These are phyloP conservation scores for Smallanthus sonchifolius DNA, from an alignment of 129 eudicot species.

Conservation along the genomic window DNA sequence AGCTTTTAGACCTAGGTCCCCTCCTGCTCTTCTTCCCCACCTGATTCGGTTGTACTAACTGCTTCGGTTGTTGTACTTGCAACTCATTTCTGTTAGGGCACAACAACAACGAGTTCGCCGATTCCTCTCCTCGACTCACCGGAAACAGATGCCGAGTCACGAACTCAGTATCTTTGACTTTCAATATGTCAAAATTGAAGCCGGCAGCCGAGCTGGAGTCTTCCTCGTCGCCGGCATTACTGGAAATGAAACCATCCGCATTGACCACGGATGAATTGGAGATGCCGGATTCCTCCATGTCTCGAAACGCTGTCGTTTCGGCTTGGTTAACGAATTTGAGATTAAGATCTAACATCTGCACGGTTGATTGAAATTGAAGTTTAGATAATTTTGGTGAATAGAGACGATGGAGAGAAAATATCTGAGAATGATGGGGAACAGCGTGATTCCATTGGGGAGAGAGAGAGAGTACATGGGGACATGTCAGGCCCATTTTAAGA, in stretches of 20 bases:
- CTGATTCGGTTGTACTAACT: conserved; percentile 19
- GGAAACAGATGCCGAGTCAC: conserved; percentile 69
- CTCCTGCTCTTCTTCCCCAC: conserved; percentile 57
- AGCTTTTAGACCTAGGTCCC: conserved; percentile 86
- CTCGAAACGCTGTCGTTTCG: conserved; percentile 13
- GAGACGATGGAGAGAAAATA: conserved; percentile 1
- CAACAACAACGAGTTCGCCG: conserved; percentile 15
- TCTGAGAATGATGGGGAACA: conserved; percentile 11
- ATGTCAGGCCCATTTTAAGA: conserved; percentile 34
- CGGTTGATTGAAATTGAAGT: neutral
- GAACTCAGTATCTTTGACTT: conserved; percentile 29
- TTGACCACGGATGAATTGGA: conserved; percentile 43
- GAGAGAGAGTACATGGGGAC: conserved; percentile 12
- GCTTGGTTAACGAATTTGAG: conserved; percentile 28
- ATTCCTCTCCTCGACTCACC: conserved; percentile 17
- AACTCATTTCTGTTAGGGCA: conserved; percentile 22
- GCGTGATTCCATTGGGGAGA: conserved; percentile 23
- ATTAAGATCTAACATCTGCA: conserved; percentile 63
- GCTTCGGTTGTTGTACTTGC: conserved; percentile 28
- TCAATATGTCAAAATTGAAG: conserved; percentile 47
- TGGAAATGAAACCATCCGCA: conserved; percentile 35
- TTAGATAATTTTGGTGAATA: neutral
- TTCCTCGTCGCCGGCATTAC: conserved; percentile 33
- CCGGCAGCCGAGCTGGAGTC: conserved; percentile 38
- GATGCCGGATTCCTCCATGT: conserved; percentile 44